Evolutionary conservation across 2,329 filamentous ascomycete species (phyloP).

Genomic region (Teratosphaeria viscida): DNA sequence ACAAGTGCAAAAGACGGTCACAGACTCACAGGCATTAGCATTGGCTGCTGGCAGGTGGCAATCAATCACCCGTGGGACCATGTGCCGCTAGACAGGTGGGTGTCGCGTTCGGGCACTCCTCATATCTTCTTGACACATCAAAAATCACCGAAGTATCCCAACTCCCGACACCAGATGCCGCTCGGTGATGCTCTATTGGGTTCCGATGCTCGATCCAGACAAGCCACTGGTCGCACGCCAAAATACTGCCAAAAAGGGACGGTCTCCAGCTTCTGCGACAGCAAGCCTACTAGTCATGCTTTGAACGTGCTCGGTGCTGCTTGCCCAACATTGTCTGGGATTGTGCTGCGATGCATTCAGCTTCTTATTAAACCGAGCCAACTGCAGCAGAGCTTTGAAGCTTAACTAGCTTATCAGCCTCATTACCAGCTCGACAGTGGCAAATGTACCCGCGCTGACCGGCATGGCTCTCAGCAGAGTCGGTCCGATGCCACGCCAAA

Average conservation of each 20-base stretch:
- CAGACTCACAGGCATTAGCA: no score
- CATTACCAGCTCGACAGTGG: conserved; percentile 45
- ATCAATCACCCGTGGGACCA: background rate
- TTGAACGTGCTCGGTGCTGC: background rate
- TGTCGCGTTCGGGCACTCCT: background rate
- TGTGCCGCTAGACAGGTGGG: no score
- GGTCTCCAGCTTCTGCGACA: no score
- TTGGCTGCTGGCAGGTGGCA: background rate
- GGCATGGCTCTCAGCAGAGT: conserved; percentile 93
- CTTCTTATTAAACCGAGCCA: background rate
- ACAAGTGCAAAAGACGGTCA: background rate
- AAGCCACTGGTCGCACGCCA: no score
- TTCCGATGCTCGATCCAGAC: no score
- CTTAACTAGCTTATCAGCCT: conserved; percentile 26
- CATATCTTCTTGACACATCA: no score
- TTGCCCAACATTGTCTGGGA: background rate
- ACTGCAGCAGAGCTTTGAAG: background rate
- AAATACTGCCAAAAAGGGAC: no score
- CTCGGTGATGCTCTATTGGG: no score
- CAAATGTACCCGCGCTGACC: conserved; percentile 95
- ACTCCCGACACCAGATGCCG: no score
- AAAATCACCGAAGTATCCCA: no score
- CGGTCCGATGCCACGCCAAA: conserved; percentile 90
- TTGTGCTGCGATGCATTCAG: background rate
- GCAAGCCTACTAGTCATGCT: no score